Base-by-base conservation (phyloP, 192 early-diverging fungal genomes). In the Rhizophagus clarus region DNA sequence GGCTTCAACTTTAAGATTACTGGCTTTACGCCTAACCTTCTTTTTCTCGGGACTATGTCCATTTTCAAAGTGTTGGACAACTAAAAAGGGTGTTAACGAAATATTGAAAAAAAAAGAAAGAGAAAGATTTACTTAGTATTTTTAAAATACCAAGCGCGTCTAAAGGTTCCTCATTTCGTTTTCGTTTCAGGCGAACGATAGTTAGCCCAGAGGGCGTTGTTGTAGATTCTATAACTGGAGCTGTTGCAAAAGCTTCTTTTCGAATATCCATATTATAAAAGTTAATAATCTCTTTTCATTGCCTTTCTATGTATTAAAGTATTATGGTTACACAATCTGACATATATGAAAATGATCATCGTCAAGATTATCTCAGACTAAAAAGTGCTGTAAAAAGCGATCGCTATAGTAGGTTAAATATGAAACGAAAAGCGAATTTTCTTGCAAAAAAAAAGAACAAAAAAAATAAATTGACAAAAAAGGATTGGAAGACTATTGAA, bases 141-240 rank as follows among this genome's bases (percentile, higher is more conserved):
- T 26, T 79, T 81, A 61, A 51, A 31, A 75, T 88, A 91, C 90
- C 80, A 37, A 94, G 85, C 1, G 91, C 91, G 34, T 93, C 92
- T 4, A 93, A 82, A 11, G 93, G 93, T 76, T 94, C 92, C 61
- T 93, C 92, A 69, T 82, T 86, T 42, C 93, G 89, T 76, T 91
- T 93, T n/a, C 93, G 90, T 82, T 94, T 94, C 78, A 94, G 90
- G 7, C 93, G 87, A n/a, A 94, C 82, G 47, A 94, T 90, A 11
- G 93, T 93, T 56, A 56, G n/a, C 17, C 51, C 51, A 20, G 51
- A 20, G 1, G 51, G 2, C 0, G 51, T 56, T 22, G 17, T 56
- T 7, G 51, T 56, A 56, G 51, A 6, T 4, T 56, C 51, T 56
- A 56, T 3, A 22, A 20, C 11, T 45, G 42, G 42, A 45, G 42